Conservation (phyloP, 2,329 filamentous ascomycete species). For the Colletotrichum abscissum region DNA sequence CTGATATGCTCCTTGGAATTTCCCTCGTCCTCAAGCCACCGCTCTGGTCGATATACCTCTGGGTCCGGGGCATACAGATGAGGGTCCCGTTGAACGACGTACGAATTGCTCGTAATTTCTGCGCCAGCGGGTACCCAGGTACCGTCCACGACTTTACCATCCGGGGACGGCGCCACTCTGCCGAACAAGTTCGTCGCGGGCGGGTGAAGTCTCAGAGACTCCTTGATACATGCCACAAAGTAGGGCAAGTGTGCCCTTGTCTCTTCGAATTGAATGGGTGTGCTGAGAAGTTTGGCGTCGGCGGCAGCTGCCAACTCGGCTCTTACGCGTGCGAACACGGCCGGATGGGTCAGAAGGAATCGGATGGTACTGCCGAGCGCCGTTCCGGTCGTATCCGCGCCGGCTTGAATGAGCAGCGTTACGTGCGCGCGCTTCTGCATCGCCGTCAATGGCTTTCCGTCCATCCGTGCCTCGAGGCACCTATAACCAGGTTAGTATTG, state of each 20-base stretch:
- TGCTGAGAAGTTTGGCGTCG: not conserved
- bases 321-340: not conserved
- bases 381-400: conserved; percentile 25
- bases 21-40: conserved; percentile 49
- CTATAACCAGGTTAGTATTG: not conserved
- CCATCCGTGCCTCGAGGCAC: conserved; percentile 14
- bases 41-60: conserved; percentile 50
- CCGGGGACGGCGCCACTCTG: not conserved
- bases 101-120: conserved; percentile 41
- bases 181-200: conserved; percentile 16
- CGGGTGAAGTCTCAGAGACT: conserved; percentile 14
- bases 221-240: conserved; percentile 24
- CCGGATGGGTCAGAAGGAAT: conserved; percentile 2
- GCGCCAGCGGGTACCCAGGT: conserved; percentile 18
- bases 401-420: conserved; percentile 22
- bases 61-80: conserved; percentile 47
- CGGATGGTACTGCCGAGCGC: conserved; percentile 23
- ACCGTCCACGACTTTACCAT: conserved; percentile 10
- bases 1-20: not conserved
- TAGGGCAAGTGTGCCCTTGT: conserved; percentile 16
- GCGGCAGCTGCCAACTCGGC: not conserved
- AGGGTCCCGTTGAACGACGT: conserved; percentile 48
- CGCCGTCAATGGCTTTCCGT: conserved; percentile 12
- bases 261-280: conserved; percentile 14
- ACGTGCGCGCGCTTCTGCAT: conserved; percentile 17